Base-by-base conservation (phyloP, 2,329 filamentous ascomycete species). In the Teratosphaeriaceae sp. region DNA sequence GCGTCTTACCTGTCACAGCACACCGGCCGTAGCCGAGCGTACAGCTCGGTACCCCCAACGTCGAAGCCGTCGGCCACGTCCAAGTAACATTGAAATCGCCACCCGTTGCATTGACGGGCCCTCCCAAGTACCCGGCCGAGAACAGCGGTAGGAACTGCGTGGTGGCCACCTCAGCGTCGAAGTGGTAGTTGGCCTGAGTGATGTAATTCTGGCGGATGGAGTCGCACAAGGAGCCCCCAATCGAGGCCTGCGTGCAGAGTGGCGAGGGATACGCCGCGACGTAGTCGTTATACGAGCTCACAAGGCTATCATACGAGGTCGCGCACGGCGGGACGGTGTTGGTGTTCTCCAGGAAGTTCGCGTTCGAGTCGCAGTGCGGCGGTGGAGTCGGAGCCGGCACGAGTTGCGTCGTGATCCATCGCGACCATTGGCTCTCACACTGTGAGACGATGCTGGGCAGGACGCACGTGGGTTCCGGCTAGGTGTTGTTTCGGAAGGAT, bases 1-100 rank as follows among this genome's bases (percentile, higher is more conserved):
- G n/a, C n/a, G n/a, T n/a, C 18, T 39, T 44, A n/a, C 52, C 52
- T 13, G 48, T 52, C 7, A 54, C 40, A 4, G 50, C 52, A 41
- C 52, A 54, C 11, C 41, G 23, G 8, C 46, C 50, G 27, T 50
- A 52, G 2, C 48, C 50, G 3, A 54, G 26, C 3, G 49, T 49
- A 36, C 52, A 54, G 12, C 48, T 34, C 3, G 43, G 39, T 8
- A 33, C 29, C 6, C 40, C 48, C 9, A 52, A 29, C 8, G 45
- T 45, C 6, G 45, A 43, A 26, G 40, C 30, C 11, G 47, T 46
- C 2, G 47, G 47, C 50, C 50, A 52, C 13, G 38, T 38, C 40
- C 38, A 50, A 33, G 11, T 8, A 6, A 15, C 16, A 15, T 33
- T 16, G 6, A 6, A 15, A 15, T 8, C 22, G 2, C 20, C 33